Evolutionary conservation across 805 yeast species (phyloP).

Genomic region (Candida argentea): DNA sequence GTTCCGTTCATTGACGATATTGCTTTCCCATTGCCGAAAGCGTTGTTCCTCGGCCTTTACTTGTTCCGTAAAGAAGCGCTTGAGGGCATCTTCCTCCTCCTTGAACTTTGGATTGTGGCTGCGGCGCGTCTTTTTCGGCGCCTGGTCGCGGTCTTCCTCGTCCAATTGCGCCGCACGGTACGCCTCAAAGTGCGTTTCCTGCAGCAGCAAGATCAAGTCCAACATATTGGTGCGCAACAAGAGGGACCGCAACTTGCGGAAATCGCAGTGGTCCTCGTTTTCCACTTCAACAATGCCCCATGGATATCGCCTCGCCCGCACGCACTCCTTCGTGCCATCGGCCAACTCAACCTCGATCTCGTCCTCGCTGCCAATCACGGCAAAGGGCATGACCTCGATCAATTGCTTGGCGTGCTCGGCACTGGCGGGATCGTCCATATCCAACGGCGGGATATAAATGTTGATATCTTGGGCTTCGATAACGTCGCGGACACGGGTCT

Average conservation of each 20-base stretch:
- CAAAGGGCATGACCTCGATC: slow-evolving; percentile 81
- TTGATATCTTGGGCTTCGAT: slow-evolving; percentile 78
- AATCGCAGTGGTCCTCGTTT: slow-evolving; percentile 78
- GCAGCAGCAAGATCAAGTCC: slow-evolving; percentile 70
- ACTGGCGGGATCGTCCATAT: slow-evolving; percentile 61
- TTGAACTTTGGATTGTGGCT: slow-evolving; percentile 80
- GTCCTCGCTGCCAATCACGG: slow-evolving; percentile 69
- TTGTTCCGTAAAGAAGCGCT: slow-evolving; percentile 93
- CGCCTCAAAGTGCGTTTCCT: slow-evolving; percentile 72
- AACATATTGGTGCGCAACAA: slow-evolving; percentile 75
- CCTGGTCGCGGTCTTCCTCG: slow-evolving; percentile 12
- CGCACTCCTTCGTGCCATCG: no score
- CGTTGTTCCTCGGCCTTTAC: slow-evolving; percentile 92
- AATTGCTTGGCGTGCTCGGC: slow-evolving; percentile 73
- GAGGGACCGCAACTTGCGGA: slow-evolving; percentile 68
- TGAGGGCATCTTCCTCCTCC: slow-evolving; percentile 91
- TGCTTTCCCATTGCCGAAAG: slow-evolving; percentile 97
- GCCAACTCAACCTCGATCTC: slow-evolving; percentile 59
- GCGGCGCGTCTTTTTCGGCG: slow-evolving; percentile 42
- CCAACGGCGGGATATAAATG: slow-evolving; percentile 78
- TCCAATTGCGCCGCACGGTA: slow-evolving; percentile 67
- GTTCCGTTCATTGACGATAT: slow-evolving; percentile 89
- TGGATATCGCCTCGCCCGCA: slow-evolving; percentile 77
- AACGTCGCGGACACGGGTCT: slow-evolving; percentile 67
- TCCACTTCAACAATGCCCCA: slow-evolving; percentile 90